Percentiles rank a stretch among this genome's conserved stretches.
Conservation (phyloP, 2,329 filamentous ascomycete genomes). For the Arthrinium phaeospermum region DNA sequence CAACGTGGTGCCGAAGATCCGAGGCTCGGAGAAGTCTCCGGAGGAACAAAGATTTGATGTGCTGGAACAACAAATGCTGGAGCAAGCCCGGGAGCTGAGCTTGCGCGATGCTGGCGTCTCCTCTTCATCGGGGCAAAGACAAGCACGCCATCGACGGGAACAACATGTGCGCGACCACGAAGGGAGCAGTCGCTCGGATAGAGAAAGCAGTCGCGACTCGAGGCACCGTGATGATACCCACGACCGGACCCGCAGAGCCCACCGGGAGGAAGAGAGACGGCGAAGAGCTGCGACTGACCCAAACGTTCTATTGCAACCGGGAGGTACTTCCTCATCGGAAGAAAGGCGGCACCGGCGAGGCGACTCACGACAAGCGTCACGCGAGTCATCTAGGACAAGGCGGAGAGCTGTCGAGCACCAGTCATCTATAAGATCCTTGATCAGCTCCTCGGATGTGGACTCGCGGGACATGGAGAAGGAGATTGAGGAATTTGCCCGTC, state of each 20-base stretch:
- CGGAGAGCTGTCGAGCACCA: slow-evolving; percentile 81
- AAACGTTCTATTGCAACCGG: slow-evolving; percentile 46
- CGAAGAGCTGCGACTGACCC: slow-evolving; percentile 35
- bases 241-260: slow-evolving; percentile 34
- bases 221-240: slow-evolving; percentile 31
- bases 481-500: slow-evolving; percentile 86
- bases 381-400: slow-evolving; percentile 44
- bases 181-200: slow-evolving; percentile 42
- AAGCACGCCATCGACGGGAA: slow-evolving; percentile 32
- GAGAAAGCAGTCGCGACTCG: slow-evolving; percentile 35
- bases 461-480: slow-evolving; percentile 83
- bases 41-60: slow-evolving; percentile 63
- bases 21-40: slow-evolving; percentile 54
- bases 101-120: slow-evolving; percentile 68
- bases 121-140: slow-evolving; percentile 29
- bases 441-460: slow-evolving; percentile 80
- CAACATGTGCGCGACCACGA: slow-evolving; percentile 38
- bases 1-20: slow-evolving; percentile 72
- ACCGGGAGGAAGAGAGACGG: slow-evolving; percentile 38
- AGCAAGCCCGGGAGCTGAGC: slow-evolving; percentile 76
- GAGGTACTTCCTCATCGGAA: slow-evolving; percentile 40
- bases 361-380: slow-evolving; percentile 50
- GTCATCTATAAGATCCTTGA: slow-evolving; percentile 82
- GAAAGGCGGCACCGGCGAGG: slow-evolving; percentile 47
- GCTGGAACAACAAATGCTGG: slow-evolving; percentile 72